A percentile compares a stretch with the other conserved stretches of the same genome.
These are phyloP conservation scores for Hebeloma cylindrosporum DNA, from an alignment of 768 basidiomycete genomes.

Conservation along the genomic window DNA sequence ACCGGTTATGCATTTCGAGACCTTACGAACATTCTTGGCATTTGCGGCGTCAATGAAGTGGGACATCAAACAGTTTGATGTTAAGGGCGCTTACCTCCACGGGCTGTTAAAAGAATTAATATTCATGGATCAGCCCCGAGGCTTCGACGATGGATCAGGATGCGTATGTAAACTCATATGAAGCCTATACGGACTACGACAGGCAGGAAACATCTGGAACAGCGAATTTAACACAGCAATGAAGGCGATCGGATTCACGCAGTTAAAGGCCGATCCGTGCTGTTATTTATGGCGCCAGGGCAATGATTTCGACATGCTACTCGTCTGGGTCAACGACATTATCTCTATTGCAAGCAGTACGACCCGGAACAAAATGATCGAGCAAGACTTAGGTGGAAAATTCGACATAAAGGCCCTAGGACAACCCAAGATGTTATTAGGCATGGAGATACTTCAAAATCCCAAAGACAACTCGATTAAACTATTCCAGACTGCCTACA, in stretches of 20 bases:
- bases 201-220: constrained; percentile 30
- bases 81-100: constrained; percentile 38
- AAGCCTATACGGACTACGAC: constrained; percentile 40
- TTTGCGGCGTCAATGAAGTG: constrained; percentile 34
- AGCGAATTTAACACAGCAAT: constrained; percentile 19
- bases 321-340: constrained; percentile 12
- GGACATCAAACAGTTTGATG: constrained; percentile 40
- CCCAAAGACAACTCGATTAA: too few species aligned
- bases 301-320: constrained; percentile 4
- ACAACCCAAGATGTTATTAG: too few species aligned
- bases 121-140: constrained; percentile 39
- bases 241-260: constrained; percentile 19
- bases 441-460: too few species aligned
- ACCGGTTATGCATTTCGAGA: constrained; percentile 31
- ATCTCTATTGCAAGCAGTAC: background rate
- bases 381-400: background rate
- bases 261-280: constrained; percentile 14
- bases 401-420: background rate
- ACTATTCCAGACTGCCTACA: too few species aligned
- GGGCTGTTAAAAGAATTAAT: constrained; percentile 31
- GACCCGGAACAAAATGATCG: background rate
- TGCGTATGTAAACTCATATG: constrained; percentile 23
- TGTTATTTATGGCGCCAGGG: constrained; percentile 5
- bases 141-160: constrained; percentile 28
- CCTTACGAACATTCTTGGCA: constrained; percentile 31